Percentiles rank a stretch among this genome's conserved stretches.
These are phyloP conservation scores for Groenewaldozyma sp. DNA, from an alignment of 1,139 yeast genomes.

Conservation along the genomic window DNA sequence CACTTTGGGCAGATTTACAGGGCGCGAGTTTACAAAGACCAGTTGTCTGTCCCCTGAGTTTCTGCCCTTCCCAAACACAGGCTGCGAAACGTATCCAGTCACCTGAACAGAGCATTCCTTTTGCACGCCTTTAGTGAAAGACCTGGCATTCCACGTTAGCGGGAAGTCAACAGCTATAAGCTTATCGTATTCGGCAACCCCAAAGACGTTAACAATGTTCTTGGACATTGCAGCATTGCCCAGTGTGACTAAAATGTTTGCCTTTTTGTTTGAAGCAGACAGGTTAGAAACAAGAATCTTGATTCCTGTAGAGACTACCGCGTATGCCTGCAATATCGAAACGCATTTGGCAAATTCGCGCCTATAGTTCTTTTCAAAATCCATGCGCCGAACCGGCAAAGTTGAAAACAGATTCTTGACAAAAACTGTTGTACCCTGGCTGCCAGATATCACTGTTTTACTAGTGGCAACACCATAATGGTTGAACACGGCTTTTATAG, in stretches of 20 bases:
- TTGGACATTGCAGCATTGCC: conserved; percentile 42
- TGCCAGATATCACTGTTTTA: conserved; percentile 30
- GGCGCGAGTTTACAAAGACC: conserved; percentile 65
- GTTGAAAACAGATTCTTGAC: conserved; percentile 44
- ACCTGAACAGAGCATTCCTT: conserved; percentile 4
- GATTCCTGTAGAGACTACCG: conserved; percentile 40
- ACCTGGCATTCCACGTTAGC: conserved; percentile 10
- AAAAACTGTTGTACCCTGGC: conserved; percentile 46
- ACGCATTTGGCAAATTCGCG: conserved; percentile 66
- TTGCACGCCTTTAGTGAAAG: conserved; percentile 5
- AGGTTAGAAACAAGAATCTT: conserved; percentile 13
- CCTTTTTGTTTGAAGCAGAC: conserved; percentile 11
- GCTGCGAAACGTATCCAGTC: conserved; percentile 62
- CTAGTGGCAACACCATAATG: conserved; percentile 41
- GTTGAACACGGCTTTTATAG: conserved; percentile 45
- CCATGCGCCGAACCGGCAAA: conserved; percentile 60
- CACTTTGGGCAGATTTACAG: conserved; percentile 51
- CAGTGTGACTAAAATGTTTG: conserved; percentile 31
- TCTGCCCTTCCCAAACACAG: conserved; percentile 71
- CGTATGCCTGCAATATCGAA: conserved; percentile 54
- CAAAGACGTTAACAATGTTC: conserved; percentile 60
- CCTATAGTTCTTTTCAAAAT: conserved; percentile 56
- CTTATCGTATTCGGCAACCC: conserved; percentile 53
- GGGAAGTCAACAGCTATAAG: conserved; percentile 38
- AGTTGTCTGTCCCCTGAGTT: conserved; percentile 66